phyloP scores from a whole-genome alignment of 106 monocot species.

The Dioscorea zingiberensis region DNA sequence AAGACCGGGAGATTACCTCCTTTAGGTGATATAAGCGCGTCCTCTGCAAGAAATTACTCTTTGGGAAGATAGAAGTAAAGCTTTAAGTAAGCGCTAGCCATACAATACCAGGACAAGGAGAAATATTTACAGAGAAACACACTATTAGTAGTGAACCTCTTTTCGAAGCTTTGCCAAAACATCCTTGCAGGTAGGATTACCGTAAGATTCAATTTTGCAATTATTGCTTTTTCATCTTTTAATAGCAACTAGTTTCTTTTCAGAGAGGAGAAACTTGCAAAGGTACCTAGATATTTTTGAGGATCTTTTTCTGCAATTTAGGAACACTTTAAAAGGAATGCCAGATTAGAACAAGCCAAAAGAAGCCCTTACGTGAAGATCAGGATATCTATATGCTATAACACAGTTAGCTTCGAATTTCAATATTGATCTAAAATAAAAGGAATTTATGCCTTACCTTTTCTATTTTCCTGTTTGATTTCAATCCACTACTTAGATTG shows the following conservation, averaged over 20 bases:
- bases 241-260: slow-evolving; percentile 3
- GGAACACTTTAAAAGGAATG: slow-evolving; percentile 68
- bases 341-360: slow-evolving; percentile 72
- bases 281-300: slow-evolving; percentile 87
- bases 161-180: slow-evolving; percentile 93
- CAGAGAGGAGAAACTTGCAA: slow-evolving; percentile 77
- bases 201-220: neutral
- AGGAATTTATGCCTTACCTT: neutral
- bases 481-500: neutral
- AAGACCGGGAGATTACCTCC: slow-evolving; percentile 75
- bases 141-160: slow-evolving; percentile 51
- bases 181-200: slow-evolving; percentile 62
- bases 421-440: neutral
- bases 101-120: slow-evolving; percentile 49
- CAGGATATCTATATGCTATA: slow-evolving; percentile 4
- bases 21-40: slow-evolving; percentile 48
- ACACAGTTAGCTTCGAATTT: neutral
- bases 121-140: slow-evolving; percentile 76
- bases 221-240: slow-evolving; percentile 9
- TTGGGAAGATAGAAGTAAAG: slow-evolving; percentile 81
- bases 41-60: slow-evolving; percentile 66
- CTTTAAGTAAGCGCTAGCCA: slow-evolving; percentile 41
- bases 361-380: slow-evolving; percentile 74
- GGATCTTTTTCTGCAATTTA: slow-evolving; percentile 87
- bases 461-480: neutral